Percentiles rank a stretch among this genome's conserved stretches.
Conservation (phyloP, 169 alveolate species). For the Plasmodium inui region DNA sequence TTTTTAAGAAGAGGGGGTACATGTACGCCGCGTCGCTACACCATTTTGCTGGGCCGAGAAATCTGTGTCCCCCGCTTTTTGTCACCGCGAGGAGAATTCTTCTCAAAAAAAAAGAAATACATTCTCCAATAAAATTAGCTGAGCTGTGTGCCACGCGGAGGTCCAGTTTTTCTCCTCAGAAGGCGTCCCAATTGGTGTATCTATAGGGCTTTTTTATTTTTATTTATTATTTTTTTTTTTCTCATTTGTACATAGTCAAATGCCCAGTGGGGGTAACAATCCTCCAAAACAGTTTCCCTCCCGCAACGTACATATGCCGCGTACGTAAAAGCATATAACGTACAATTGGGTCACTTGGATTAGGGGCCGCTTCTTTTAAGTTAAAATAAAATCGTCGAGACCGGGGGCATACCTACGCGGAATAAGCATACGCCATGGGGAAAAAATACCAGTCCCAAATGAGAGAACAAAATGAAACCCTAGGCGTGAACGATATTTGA, state of each 20-base stretch:
- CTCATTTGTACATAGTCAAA: not conserved
- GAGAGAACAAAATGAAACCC: not conserved
- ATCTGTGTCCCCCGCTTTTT: too few relatives aligned
- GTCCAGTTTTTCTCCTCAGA: not conserved
- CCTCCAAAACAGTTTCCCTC: not conserved
- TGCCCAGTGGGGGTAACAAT: not conserved
- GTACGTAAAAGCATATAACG: too few relatives aligned
- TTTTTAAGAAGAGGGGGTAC: not conserved
- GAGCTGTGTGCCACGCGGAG: not conserved
- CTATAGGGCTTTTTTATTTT: not conserved
- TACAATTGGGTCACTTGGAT: not conserved
- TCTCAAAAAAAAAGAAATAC: not conserved
- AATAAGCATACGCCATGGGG: not conserved
- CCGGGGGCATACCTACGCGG: not conserved
- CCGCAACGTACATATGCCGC: not conserved
- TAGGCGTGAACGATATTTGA: not conserved
- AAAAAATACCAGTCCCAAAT: not conserved
- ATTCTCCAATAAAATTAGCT: not conserved
- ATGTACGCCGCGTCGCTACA: not conserved
- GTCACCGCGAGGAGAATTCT: not conserved
- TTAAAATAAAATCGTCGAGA: too few relatives aligned
- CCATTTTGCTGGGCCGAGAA: not conserved
- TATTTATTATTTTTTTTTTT: too few relatives aligned
- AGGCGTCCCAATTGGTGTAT: not conserved
- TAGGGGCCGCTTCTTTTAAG: too few relatives aligned